Evolutionary conservation across 169 alveolate genomes (phyloP), one percentile per base, ranked within the genome.

Genomic region (Eimeria tenella): DNA sequence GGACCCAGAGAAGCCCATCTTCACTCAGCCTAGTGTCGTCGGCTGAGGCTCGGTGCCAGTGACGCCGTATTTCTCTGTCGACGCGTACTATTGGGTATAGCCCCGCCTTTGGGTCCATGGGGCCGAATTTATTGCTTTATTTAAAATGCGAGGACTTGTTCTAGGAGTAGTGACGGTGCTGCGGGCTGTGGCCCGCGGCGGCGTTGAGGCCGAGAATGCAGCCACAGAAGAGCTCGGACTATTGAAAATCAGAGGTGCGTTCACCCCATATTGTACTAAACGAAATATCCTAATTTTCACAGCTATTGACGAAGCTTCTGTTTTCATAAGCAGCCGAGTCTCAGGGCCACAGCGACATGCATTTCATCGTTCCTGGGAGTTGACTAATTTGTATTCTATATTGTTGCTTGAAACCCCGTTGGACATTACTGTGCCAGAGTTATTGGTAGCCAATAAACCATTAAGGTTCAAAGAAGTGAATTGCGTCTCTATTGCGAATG

Each of bases 101-200:
- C 84, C 42, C 42, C 52, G 62, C 31, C 63, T 74, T 5, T 74
- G 63, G 60, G 52, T 74, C 52, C 62, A 74, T 23, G 84, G 52
- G 84, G 84, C n/a, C 17, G 42, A 74, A 74, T 15, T 42, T 31
- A 50, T 23, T 74, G 42, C 63, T 49, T 4, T 19, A 8, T 74
- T 19, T 74, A 74, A 60, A 13, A 74, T 74, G 84, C 52, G 63
- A 74, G 52, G 84, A 50, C 84, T 74, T 74, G 49, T 74, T 50
- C 84, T 56, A 49, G 84, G 84, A 74, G 84, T 74, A 56, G 84
- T 74, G 84, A 42, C 84, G 84, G 9, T 73, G 19, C 60, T 74
- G 25, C 63, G 84, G 62, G 31, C n/a, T 74, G 84, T 56, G 60
- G 63, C 52, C 84, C 11, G 17, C 31, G 5, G 31, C 52, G 63